Evolutionary conservation across 2,329 filamentous ascomycete species (phyloP).

Genomic region (Daldinia sp.): DNA sequence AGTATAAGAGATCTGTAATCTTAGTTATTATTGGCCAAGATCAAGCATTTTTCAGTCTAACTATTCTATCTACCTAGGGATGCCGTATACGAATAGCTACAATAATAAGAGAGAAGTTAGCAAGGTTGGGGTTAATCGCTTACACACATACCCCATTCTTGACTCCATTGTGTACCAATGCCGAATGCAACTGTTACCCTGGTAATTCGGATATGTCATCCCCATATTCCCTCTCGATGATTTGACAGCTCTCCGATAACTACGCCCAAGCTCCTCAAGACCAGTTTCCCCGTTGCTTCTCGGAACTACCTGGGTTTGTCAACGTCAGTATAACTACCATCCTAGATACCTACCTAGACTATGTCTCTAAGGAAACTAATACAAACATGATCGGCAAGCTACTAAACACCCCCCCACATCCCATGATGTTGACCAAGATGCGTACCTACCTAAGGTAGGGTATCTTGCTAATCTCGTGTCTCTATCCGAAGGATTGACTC

Average conservation of each 20-base stretch:
- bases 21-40: background rate
- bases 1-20: background rate
- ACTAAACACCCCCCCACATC: background rate
- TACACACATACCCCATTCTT: constrained; percentile 4
- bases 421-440: background rate
- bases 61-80: background rate
- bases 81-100: background rate
- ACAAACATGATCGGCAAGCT: background rate
- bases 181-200: constrained; percentile 3
- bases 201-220: background rate
- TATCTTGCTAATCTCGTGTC: background rate
- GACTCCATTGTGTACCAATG: constrained; percentile 4
- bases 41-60: background rate
- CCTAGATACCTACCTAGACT: background rate
- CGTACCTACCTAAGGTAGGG: background rate
- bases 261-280: background rate
- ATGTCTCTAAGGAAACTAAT: background rate
- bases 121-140: background rate
- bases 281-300: background rate
- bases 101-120: background rate
- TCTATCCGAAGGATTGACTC: constrained; percentile 1
- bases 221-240: background rate
- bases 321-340: background rate
- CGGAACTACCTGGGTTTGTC: background rate
- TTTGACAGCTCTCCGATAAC: background rate